phyloP scores from a whole-genome alignment of 768 basidiomycete genomes.

The Cubamyces lactineus region DNA sequence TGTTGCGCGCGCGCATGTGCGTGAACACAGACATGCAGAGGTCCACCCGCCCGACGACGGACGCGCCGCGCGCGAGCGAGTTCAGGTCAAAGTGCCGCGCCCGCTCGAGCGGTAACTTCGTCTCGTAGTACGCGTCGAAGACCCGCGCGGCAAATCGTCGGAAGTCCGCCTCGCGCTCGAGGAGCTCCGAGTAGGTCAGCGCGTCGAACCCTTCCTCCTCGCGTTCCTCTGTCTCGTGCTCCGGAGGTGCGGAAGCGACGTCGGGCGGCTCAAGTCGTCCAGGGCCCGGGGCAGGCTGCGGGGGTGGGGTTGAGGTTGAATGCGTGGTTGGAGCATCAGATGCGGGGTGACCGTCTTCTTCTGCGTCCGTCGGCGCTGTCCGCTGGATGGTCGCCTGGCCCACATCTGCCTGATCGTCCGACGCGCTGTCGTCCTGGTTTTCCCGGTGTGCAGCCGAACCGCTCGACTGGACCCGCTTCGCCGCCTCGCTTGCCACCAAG shows the following conservation, averaged over 20 bases:
- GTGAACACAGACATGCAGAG: constrained; percentile 53
- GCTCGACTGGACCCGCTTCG: constrained; percentile 1
- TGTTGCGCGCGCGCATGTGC: constrained; percentile 48
- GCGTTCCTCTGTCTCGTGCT: neutral
- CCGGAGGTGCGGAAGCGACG: constrained; percentile 8
- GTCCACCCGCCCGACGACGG: constrained; percentile 53
- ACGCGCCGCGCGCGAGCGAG: constrained; percentile 63
- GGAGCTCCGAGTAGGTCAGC: constrained; percentile 30
- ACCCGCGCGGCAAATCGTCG: constrained; percentile 49
- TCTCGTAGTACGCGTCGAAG: constrained; percentile 44
- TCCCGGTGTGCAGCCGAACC: constrained; percentile 9
- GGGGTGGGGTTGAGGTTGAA: constrained; percentile 18
- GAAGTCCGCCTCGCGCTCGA: constrained; percentile 24
- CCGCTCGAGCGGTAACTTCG: constrained; percentile 49
- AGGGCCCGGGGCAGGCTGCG: constrained; percentile 7
- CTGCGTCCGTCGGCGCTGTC: neutral
- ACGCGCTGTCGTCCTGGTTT: constrained; percentile 7
- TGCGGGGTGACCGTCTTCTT: constrained; percentile 19
- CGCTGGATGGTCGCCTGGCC: constrained; percentile 2
- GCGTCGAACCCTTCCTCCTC: constrained; percentile 7
- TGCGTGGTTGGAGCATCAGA: constrained; percentile 19
- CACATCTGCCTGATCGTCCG: neutral
- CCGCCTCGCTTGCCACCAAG: constrained; percentile 15
- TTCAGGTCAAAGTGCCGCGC: constrained; percentile 58
- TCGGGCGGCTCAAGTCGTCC: neutral